phyloP scores from a whole-genome alignment of 768 basidiomycete species.

The Suillus plorans region DNA sequence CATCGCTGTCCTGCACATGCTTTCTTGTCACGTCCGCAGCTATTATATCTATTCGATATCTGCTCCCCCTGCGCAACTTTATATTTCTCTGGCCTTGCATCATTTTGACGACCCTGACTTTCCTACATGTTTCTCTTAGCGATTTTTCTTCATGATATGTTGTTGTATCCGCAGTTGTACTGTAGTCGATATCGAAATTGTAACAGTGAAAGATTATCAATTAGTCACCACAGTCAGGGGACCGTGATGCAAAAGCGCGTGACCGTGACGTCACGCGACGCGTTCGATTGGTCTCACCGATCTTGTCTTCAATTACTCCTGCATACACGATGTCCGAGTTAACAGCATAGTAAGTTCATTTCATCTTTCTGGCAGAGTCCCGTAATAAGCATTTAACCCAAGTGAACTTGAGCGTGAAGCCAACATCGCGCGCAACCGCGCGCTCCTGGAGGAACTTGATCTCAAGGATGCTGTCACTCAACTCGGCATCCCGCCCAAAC shows the following conservation, averaged over 20 bases:
- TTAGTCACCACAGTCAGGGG: background rate
- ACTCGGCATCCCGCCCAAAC: conserved; percentile 45
- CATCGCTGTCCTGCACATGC: conserved; percentile 16
- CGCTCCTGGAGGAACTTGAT: conserved; percentile 69
- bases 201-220: background rate
- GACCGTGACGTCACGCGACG: conserved; percentile 34
- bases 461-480: conserved; percentile 54
- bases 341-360: conserved; percentile 50
- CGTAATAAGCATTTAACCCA: conserved; percentile 1
- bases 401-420: conserved; percentile 75
- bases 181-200: background rate
- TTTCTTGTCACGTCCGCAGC: conserved; percentile 16
- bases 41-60: conserved; percentile 14
- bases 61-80: conserved; percentile 9
- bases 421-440: conserved; percentile 80
- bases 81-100: background rate
- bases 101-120: conserved; percentile 5
- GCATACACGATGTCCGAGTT: conserved; percentile 37
- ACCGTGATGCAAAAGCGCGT: conserved; percentile 9
- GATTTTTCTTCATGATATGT: conserved; percentile 6
- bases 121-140: conserved; percentile 16
- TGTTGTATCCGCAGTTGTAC: conserved; percentile 28
- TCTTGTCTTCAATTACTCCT: too few species aligned
- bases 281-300: conserved; percentile 10
- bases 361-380: background rate